Conservation (phyloP, 1,139 yeast genomes). For the Entelexis paramagnoliae region DNA sequence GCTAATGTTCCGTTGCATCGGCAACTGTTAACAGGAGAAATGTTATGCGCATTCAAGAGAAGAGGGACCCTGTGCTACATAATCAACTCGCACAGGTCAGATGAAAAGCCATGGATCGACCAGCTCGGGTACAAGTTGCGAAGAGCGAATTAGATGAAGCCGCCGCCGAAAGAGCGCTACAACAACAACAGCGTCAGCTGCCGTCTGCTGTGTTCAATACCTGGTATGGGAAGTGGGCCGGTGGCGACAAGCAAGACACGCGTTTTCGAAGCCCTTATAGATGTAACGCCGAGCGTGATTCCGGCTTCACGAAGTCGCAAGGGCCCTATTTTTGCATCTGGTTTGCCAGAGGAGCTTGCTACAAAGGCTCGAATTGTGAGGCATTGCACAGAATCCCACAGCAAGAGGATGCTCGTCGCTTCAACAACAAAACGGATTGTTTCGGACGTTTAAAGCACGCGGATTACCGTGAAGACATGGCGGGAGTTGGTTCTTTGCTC, state of each 20-base stretch:
- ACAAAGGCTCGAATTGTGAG: constrained; percentile 62
- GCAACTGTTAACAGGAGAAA: too few species aligned
- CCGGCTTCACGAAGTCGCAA: constrained; percentile 56
- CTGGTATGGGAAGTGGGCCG: constrained; percentile 78
- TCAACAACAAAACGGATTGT: constrained; percentile 66
- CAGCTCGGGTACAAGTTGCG: constrained; percentile 66
- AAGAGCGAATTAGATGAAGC: constrained; percentile 52
- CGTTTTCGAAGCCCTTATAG: constrained; percentile 42
- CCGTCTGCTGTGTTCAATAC: constrained; percentile 69
- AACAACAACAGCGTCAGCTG: constrained; percentile 34
- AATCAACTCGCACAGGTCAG: background rate
- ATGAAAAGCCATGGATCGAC: constrained; percentile 5
- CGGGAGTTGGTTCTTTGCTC: constrained; percentile 82
- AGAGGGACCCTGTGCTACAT: background rate
- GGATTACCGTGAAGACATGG: constrained; percentile 84
- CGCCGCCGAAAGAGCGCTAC: constrained; percentile 37
- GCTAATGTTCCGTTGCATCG: too few species aligned
- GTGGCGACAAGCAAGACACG: constrained; percentile 32
- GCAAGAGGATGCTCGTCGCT: constrained; percentile 34
- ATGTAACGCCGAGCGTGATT: constrained; percentile 51
- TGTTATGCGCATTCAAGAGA: too few species aligned
- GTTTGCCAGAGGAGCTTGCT: constrained; percentile 84
- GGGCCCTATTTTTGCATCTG: constrained; percentile 56
- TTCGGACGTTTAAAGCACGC: constrained; percentile 85
- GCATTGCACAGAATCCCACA: constrained; percentile 70